These are phyloP conservation scores for Blastomyces gilchristii DNA, from an alignment of 2,329 filamentous ascomycete species.

Conservation along the genomic window DNA sequence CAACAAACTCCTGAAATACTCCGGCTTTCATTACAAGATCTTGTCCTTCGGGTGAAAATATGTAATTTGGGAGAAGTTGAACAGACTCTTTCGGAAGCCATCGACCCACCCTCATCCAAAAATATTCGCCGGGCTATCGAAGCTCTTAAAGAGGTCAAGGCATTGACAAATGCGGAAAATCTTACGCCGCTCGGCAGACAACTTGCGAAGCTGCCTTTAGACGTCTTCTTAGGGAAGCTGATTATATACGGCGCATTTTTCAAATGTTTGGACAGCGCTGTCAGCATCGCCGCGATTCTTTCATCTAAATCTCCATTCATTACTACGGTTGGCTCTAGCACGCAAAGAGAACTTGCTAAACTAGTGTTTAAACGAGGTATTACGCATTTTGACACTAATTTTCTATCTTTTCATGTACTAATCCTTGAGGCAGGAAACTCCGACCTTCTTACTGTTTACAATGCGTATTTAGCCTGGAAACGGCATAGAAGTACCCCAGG, in stretches of 20 bases:
- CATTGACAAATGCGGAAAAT: slow-evolving; percentile 69
- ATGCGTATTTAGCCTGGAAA: slow-evolving; percentile 85
- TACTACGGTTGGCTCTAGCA: slow-evolving; percentile 70
- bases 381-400: background rate
- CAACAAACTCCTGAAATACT: slow-evolving; percentile 97
- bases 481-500: slow-evolving; percentile 61
- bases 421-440: slow-evolving; percentile 54
- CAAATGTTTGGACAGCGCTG: slow-evolving; percentile 78
- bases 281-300: slow-evolving; percentile 85
- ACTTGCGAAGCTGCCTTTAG: slow-evolving; percentile 76
- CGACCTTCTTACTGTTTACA: slow-evolving; percentile 84
- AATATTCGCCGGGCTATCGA: slow-evolving; percentile 91
- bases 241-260: slow-evolving; percentile 80
- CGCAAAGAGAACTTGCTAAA: slow-evolving; percentile 70
- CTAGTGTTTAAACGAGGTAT: slow-evolving; percentile 63
- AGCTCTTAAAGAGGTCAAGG: slow-evolving; percentile 83
- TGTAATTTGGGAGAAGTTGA: slow-evolving; percentile 93
- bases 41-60: slow-evolving; percentile 93
- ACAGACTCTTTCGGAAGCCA: slow-evolving; percentile 71
- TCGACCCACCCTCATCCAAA: slow-evolving; percentile 82
- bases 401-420: background rate
- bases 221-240: slow-evolving; percentile 90
- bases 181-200: slow-evolving; percentile 79
- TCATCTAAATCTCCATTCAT: slow-evolving; percentile 93
- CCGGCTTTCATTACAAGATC: slow-evolving; percentile 81